Evolutionary conservation across 176 grass and related monocot species (phyloP), one percentile per base, ranked within the genome.

Genomic region (Puya raimondii): DNA sequence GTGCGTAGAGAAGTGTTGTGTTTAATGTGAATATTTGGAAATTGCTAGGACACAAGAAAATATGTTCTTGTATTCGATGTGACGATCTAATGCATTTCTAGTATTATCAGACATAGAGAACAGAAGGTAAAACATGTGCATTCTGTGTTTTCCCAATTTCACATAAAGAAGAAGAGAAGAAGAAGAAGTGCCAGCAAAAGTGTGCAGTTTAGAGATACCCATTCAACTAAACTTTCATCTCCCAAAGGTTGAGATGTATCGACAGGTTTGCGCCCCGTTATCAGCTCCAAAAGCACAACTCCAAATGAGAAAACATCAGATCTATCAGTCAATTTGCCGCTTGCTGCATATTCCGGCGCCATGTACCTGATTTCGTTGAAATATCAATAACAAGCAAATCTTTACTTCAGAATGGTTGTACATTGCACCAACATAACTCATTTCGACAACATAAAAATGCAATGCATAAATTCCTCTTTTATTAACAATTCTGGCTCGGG

Each of bases 241-340:
- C 82, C 89, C 2, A 80, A 49, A 6, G 93, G 84, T 3, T 85
- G 84, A 10, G 84, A 97, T 14, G 84, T 15, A 72, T 97, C 90
- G 11, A 97, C 80, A 14, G 89, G 85, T 77, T 88, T 92, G 69
- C 86, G 89, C 29, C 89, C 89, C 0, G 89, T 92, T 81, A 96
- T 87, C n/a, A 90, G 89, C 79, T 97, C 93, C 65, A 90, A 75
- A 58, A 97, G 89, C 79, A 97, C 93, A 49, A 92, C 89, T 10
- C 93, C 93, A 64, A 97, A 97, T 12, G 93, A 97, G 63, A 92
- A 97, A 42, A 92, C 93, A 81, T 92, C 88, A 14, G 93, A 96
- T 77, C 84, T 89, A 49, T 87, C 83, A 0, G 92, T 91, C 73
- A 96, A 70, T 78, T 96, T 91, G 61, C 92, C 88, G 72, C 88